Evolutionary conservation across 179 eudicot species (phyloP), one percentile per base, ranked within the genome.

Genomic region (Silene vulgaris): DNA sequence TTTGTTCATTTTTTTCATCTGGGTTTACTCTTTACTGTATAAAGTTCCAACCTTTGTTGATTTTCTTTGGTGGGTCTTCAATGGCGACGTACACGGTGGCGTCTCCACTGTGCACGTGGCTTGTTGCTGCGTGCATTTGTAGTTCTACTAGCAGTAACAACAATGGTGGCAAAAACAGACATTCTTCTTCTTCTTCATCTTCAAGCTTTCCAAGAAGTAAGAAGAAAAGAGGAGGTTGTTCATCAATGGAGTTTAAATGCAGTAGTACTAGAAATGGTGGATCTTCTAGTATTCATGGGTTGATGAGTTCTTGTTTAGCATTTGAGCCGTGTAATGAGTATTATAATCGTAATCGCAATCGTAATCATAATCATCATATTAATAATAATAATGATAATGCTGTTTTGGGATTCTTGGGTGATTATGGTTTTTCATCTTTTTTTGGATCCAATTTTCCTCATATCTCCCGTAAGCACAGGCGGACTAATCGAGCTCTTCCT

Each of bases 41-140:
- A 50, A 23, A 48, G 14, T 26, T 28, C 6, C 1, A 52, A 71
- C 11, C 40, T 72, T 57, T 32, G 6, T 8, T 69, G 9, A 5
- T 2, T 48, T 68, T 37, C 45, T n/a, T 63, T 63, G 52, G 20
- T 23, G 61, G 62, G 32, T 30, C 61, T 54, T 17, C 17, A 73
- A 82, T 79, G 85, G 85, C 85, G 82, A 79, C 80, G 83, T 83
- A 72, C 84, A 83, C 88, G 74, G 81, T 81, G 84, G 84, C 84
- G 60, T 19, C 86, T 75, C 88, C 88, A 77, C 86, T 83, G 80
- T 89, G 89, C 81, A 80, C 92, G 72, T 90, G 90, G 89, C 82
- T 86, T 1, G 85, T 86, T 73, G 89, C 86, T 78, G 87, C 89
- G 65, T 91, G 89, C 87, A 89, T 87, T 90, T 85, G 81, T 63